These are phyloP conservation scores for Zoysia pacifica DNA, from an alignment of 176 grass and related monocot species.

Conservation along the genomic window DNA sequence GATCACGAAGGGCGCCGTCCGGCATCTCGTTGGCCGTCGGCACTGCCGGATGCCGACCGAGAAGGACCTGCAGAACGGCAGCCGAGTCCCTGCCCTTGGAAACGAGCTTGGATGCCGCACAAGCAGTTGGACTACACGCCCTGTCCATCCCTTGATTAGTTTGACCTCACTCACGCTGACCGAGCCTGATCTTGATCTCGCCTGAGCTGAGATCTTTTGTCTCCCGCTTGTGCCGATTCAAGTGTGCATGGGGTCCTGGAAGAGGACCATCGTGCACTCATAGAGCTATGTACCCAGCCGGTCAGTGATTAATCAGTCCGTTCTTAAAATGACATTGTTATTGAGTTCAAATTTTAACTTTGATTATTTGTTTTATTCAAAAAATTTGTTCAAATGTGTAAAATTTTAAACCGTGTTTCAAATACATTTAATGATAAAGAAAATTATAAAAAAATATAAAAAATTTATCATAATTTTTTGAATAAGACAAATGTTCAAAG, in stretches of 20 bases:
- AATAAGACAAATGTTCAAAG: no score
- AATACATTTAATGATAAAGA: no score
- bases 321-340: no score
- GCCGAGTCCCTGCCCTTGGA: constrained; percentile 9
- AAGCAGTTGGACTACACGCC: not conserved
- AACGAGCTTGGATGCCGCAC: not conserved
- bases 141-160: not conserved
- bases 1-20: not conserved
- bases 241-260: not conserved
- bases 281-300: not conserved
- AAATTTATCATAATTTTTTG: no score
- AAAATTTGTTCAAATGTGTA: no score
- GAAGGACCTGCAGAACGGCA: not conserved
- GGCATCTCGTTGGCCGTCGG: not conserved
- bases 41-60: not conserved
- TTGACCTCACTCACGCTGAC: not conserved
- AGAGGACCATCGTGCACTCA: not conserved
- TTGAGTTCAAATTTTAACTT: no score
- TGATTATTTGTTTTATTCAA: no score
- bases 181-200: not conserved
- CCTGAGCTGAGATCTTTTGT: not conserved
- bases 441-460: no score
- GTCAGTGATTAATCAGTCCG: not conserved
- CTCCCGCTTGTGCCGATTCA: not conserved
- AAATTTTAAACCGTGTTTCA: no score